Evolutionary conservation across 2,329 filamentous ascomycete genomes (phyloP).

Genomic region (Didymella exigua): DNA sequence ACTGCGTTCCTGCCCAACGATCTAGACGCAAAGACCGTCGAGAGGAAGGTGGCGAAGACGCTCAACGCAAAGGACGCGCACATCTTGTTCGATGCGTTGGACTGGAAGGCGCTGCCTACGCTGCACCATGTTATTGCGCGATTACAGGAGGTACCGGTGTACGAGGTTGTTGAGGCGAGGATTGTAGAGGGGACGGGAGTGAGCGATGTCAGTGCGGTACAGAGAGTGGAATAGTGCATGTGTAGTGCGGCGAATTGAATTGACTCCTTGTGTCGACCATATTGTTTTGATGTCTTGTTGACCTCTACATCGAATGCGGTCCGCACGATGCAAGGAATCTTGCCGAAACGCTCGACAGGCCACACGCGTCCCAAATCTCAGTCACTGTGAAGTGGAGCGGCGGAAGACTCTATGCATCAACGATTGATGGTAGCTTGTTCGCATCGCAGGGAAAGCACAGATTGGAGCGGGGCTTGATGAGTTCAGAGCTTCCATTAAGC

Average conservation of each 20-base stretch:
- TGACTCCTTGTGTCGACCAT: too few relatives aligned
- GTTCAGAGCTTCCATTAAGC: neutral
- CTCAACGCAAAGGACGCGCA: slow-evolving; percentile 50
- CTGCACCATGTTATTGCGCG: slow-evolving; percentile 62
- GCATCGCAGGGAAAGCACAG: too few relatives aligned
- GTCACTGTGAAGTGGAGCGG: too few relatives aligned
- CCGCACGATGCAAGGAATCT: too few relatives aligned
- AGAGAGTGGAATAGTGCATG: slow-evolving; percentile 19
- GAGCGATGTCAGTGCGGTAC: slow-evolving; percentile 52
- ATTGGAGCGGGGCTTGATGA: neutral
- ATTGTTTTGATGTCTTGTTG: too few relatives aligned
- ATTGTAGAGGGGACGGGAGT: slow-evolving; percentile 62
- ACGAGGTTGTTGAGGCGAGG: slow-evolving; percentile 61
- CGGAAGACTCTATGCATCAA: too few relatives aligned
- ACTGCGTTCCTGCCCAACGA: slow-evolving; percentile 50
- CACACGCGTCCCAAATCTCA: too few relatives aligned
- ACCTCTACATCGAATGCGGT: too few relatives aligned
- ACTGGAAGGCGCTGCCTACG: slow-evolving; percentile 64
- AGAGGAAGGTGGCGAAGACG: slow-evolving; percentile 45
- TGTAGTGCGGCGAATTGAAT: too few relatives aligned
- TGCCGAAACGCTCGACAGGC: too few relatives aligned
- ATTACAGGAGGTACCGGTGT: slow-evolving; percentile 63
- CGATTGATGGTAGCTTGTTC: too few relatives aligned
- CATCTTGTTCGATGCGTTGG: slow-evolving; percentile 56
- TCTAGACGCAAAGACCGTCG: slow-evolving; percentile 39